Evolutionary conservation across 148 eudicot genomes (phyloP).

Genomic region (Rhododendron williamsianum): DNA sequence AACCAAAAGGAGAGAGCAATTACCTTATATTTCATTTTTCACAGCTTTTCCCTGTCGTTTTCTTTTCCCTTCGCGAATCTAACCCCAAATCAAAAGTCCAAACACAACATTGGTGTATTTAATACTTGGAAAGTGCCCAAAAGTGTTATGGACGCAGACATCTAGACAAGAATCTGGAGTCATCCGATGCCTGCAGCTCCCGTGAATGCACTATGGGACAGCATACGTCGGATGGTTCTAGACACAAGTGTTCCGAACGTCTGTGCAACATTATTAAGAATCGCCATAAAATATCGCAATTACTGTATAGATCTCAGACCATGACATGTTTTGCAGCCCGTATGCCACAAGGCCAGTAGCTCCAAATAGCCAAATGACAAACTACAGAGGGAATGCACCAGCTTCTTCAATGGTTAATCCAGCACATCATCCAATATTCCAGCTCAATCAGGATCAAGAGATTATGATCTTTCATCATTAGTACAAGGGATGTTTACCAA

Average conservation of each 20-base stretch:
- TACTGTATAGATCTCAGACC: background rate
- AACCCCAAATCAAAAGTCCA: background rate
- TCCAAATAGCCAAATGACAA: conserved; percentile 14
- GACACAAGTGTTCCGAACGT: no score
- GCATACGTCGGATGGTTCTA: no score
- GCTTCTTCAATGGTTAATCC: conserved; percentile 20
- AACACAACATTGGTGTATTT: background rate
- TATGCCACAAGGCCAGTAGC: conserved; percentile 14
- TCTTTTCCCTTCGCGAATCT: no score
- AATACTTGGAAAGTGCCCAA: background rate
- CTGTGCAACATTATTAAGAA: background rate
- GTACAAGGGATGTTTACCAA: conserved; percentile 48
- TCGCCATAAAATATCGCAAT: background rate
- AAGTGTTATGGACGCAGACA: no score
- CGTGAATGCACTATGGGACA: no score
- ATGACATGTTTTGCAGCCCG: conserved; percentile 22
- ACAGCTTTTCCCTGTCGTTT: no score
- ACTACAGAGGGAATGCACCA: conserved; percentile 14
- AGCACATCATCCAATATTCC: conserved; percentile 21
- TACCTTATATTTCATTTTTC: no score
- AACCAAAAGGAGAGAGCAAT: no score
- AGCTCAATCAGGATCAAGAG: conserved; percentile 39
- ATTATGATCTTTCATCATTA: conserved; percentile 64
- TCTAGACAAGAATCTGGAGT: no score
- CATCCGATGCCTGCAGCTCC: no score